phyloP scores from a whole-genome alignment of 2,329 filamentous ascomycete species.

The Ophiostoma himal-ulmi region DNA sequence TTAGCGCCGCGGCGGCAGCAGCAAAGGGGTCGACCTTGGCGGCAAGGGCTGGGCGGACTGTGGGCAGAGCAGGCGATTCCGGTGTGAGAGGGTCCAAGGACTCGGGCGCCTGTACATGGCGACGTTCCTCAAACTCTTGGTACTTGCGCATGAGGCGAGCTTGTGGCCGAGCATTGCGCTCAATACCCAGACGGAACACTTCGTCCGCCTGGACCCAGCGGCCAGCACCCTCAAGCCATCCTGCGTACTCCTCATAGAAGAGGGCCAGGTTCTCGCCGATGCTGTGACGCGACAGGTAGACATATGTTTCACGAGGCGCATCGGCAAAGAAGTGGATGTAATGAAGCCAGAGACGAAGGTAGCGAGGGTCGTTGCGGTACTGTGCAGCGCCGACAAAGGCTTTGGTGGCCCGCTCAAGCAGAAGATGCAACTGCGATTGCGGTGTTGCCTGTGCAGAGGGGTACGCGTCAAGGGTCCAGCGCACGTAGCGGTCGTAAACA shows the following conservation, averaged over 20 bases:
- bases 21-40: slow-evolving; percentile 82
- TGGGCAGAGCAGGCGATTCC: slow-evolving; percentile 79
- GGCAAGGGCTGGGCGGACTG: slow-evolving; percentile 73
- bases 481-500: slow-evolving; percentile 91
- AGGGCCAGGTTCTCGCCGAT: slow-evolving; percentile 83
- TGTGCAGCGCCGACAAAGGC: slow-evolving; percentile 76
- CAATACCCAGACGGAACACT: slow-evolving; percentile 83
- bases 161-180: slow-evolving; percentile 76
- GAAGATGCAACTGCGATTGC: slow-evolving; percentile 78
- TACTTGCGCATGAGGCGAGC: slow-evolving; percentile 83
- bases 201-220: slow-evolving; percentile 90
- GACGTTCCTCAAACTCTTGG: slow-evolving; percentile 79
- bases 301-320: slow-evolving; percentile 84
- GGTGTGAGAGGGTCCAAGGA: slow-evolving; percentile 43
- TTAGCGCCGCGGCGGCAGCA: slow-evolving; percentile 42
- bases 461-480: slow-evolving; percentile 94
- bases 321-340: slow-evolving; percentile 93
- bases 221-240: slow-evolving; percentile 78
- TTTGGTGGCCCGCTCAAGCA: slow-evolving; percentile 90
- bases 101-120: slow-evolving; percentile 57
- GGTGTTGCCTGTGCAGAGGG: slow-evolving; percentile 87
- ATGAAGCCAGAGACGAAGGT: slow-evolving; percentile 86
- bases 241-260: slow-evolving; percentile 95
- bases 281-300: slow-evolving; percentile 80
- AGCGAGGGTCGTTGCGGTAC: slow-evolving; percentile 93